Conservation (phyloP, 257 asterid species). For the Solanum etuberosum region DNA sequence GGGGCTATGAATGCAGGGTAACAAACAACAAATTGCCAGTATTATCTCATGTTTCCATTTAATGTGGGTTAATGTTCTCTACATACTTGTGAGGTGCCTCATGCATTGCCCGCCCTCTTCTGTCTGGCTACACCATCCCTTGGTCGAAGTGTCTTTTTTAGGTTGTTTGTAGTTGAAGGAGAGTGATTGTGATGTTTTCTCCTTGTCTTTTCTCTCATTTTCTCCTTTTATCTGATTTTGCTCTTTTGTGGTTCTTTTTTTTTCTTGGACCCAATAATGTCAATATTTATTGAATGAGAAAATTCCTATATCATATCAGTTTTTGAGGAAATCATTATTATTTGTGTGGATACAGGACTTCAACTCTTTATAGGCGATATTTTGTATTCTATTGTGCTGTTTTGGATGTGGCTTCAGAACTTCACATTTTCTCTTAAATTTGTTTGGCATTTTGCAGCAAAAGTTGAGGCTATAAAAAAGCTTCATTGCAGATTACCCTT, state of each 20-base stretch:
- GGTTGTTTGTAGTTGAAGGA: conserved; percentile 20
- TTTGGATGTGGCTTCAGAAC: background rate
- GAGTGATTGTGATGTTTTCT: conserved; percentile 15
- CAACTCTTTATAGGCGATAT: background rate
- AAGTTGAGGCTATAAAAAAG: background rate
- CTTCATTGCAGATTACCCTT: background rate
- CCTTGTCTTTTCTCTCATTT: background rate
- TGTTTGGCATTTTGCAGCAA: background rate
- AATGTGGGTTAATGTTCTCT: background rate
- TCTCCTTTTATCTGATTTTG: background rate
- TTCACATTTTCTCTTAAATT: background rate
- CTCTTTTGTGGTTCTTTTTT: conserved; percentile 1
- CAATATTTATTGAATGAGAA: conserved; percentile 22
- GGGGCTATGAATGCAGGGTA: conserved; percentile 5
- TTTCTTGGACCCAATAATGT: conserved; percentile 16
- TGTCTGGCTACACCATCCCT: background rate
- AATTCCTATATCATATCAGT: conserved; percentile 13
- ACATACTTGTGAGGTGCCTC: background rate
- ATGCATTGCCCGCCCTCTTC: conserved; percentile 7
- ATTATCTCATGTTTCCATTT: background rate
- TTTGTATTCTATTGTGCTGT: background rate
- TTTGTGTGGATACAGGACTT: conserved; percentile 1
- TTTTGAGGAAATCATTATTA: conserved; percentile 12
- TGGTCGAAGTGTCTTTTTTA: conserved; percentile 8
- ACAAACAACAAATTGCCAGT: background rate